Conservation (phyloP, 495 filamentous ascomycete species). For the Glutinoglossum americanum region DNA sequence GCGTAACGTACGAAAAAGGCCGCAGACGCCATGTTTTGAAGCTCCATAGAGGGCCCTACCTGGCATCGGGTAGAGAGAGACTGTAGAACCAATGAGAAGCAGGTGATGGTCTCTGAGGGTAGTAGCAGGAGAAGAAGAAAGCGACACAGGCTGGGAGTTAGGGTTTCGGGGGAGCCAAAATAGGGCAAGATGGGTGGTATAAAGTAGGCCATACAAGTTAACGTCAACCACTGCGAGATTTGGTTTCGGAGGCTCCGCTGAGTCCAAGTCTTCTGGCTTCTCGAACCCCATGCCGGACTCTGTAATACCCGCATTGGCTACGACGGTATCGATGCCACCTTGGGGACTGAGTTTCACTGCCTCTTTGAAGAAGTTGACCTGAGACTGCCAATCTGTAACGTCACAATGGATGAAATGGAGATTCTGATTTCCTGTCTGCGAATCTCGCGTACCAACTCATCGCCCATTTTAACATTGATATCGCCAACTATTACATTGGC, state of each 20-base stretch:
- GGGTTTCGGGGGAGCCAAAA: conserved; percentile 29
- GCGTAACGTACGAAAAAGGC: conserved; percentile 36
- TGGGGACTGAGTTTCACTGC: conserved; percentile 30
- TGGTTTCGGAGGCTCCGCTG: conserved; percentile 27
- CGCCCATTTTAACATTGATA: conserved; percentile 19
- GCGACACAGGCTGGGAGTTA: background rate
- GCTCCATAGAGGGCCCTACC: conserved; percentile 30
- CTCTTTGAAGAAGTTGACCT: conserved; percentile 35
- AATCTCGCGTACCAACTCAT: conserved; percentile 15
- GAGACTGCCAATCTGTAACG: conserved; percentile 35
- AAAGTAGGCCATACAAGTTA: conserved; percentile 40
- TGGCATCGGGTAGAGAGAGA: conserved; percentile 24
- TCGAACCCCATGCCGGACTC: conserved; percentile 17
- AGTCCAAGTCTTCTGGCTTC: conserved; percentile 16
- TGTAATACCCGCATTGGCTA: conserved; percentile 47
- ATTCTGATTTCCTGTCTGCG: conserved; percentile 16
- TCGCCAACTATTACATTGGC: conserved; percentile 28
- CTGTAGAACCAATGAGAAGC: conserved; percentile 30
- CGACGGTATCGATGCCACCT: conserved; percentile 34
- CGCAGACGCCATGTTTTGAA: conserved; percentile 42
- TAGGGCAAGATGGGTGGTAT: conserved; percentile 41
- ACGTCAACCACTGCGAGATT: conserved; percentile 32
- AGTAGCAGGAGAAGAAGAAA: background rate
- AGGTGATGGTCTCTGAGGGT: conserved; percentile 4
- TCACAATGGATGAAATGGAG: conserved; percentile 33